These are phyloP conservation scores for Piromyces sp. DNA, from an alignment of 192 early-diverging fungal genomes.

Conservation along the genomic window DNA sequence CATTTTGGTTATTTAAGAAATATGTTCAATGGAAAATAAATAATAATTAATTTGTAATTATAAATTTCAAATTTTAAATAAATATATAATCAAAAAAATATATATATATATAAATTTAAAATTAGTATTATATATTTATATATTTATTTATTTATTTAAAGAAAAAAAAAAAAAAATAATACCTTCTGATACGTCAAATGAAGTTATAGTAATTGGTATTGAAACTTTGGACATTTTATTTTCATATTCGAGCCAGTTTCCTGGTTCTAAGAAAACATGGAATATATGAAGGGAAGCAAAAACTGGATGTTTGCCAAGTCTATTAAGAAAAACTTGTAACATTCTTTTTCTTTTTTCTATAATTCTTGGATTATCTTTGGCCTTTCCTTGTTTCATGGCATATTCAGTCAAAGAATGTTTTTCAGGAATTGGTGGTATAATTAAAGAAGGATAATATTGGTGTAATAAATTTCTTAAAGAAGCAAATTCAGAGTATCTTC, in stretches of 20 bases:
- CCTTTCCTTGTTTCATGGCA: constrained; percentile 54
- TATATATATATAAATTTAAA: background rate
- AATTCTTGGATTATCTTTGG: constrained; percentile 78
- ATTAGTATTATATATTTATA: background rate
- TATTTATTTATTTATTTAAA: background rate
- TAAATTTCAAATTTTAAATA: too few relatives aligned
- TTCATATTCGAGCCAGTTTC: constrained; percentile 39
- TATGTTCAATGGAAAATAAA: too few relatives aligned
- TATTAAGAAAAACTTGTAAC: constrained; percentile 87
- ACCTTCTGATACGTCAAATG: constrained; percentile 1
- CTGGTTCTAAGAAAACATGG: constrained; percentile 77
- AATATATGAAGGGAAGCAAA: constrained; percentile 74
- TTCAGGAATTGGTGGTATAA: constrained; percentile 91
- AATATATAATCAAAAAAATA: too few relatives aligned
- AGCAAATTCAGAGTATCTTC: constrained; percentile 94
- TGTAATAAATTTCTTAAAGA: constrained; percentile 60
- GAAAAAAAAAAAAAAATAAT: background rate
- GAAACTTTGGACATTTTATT: constrained; percentile 19
- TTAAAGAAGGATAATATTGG: constrained; percentile 65
- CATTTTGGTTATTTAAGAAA: too few relatives aligned
- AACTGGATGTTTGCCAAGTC: constrained; percentile 72
- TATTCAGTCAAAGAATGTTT: constrained; percentile 76
- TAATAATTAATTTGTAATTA: too few relatives aligned
- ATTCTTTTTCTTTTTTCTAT: constrained; percentile 81
- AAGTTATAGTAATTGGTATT: constrained; percentile 13